Evolutionary conservation across 257 asterid species (phyloP), one percentile per base, ranked within the genome.

Genomic region (Linaria vulgaris): DNA sequence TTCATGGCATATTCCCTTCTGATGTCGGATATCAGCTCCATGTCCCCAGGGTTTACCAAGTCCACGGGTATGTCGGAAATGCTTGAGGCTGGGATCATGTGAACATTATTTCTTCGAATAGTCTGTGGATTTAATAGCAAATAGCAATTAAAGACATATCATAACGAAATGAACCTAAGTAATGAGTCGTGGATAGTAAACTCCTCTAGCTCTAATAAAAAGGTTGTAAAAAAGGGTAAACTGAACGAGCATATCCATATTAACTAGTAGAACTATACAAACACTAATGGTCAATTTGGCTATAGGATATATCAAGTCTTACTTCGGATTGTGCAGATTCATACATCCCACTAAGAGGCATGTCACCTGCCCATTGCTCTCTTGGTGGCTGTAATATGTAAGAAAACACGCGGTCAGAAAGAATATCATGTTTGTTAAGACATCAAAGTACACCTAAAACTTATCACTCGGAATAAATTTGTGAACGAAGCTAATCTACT

Each of bases 1-100:
- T 85, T 83, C 55, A 60, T 69, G 64, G 91, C 73, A 64, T 76
- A 91, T 82, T 86, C 94, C 74, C 80, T 84, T 86, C 85, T 77
- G 76, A 85, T 75, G 74, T 82, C 96, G 1, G 80, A 69, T 48
- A 80, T 76, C 47, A 84, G 57, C 69, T 85, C 95, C 69, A 59
- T 75, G 61, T 80, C 75, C 64, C 68, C 81, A 6, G 88, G 76
- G 59, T 76, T 78, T 19, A 83, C 81, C 69, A 78, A 44, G 66
- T 79, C 76, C 23, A 83, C 72, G 58, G 82, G 74, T 64, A 70
- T 56, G 69, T 78, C 85, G 61, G 75, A 80, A 68, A 68, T 66
- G 66, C 68, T 66, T 22, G 79, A 45, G 53, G 74, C 64, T 60
- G 77, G 38, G 39, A 58, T 60, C 62, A 60, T 54, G 60, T 44